phyloP scores from a whole-genome alignment of 345 rosid species.

The Diplotaxis tenuifolia region DNA sequence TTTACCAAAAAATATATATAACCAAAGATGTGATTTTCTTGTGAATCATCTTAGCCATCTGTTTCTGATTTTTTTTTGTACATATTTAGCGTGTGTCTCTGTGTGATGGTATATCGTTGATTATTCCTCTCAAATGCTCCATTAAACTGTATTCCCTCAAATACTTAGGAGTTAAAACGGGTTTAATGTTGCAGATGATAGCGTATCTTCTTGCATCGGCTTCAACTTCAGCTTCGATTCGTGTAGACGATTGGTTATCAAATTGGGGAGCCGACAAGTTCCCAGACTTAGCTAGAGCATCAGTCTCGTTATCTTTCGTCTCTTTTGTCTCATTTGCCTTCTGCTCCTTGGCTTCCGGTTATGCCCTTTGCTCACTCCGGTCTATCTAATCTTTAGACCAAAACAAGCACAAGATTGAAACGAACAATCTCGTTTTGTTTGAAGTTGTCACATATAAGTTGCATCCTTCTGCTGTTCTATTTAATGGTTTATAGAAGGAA shows the following conservation, averaged over 20 bases:
- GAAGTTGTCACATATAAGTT: neutral
- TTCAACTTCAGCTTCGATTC: conserved; percentile 74
- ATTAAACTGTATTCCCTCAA: neutral
- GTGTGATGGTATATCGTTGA: neutral
- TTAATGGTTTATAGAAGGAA: neutral
- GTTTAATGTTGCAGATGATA: conserved; percentile 48
- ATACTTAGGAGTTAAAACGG: neutral
- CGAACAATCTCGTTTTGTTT: neutral
- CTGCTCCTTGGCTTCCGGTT: conserved; percentile 71
- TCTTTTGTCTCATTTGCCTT: conserved; percentile 69
- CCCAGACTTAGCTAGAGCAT: conserved; percentile 74
- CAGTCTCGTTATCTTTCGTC: conserved; percentile 59
- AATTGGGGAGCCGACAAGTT: conserved; percentile 85
- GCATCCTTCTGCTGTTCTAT: conserved; percentile 1
- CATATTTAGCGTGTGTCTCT: neutral
- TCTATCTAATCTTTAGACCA: conserved; percentile 30
- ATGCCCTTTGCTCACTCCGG: conserved; percentile 51
- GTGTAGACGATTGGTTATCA: conserved; percentile 80
- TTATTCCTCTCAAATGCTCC: neutral
- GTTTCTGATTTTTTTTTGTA: neutral
- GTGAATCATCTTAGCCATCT: neutral
- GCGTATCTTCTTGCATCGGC: conserved; percentile 85
- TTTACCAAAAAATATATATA: too few species aligned
- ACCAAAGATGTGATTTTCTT: neutral
- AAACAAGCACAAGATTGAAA: conserved; percentile 13